These are phyloP conservation scores for Tolypocladium ophioglossoides DNA, from an alignment of 2,329 filamentous ascomycete genomes.

Conservation along the genomic window DNA sequence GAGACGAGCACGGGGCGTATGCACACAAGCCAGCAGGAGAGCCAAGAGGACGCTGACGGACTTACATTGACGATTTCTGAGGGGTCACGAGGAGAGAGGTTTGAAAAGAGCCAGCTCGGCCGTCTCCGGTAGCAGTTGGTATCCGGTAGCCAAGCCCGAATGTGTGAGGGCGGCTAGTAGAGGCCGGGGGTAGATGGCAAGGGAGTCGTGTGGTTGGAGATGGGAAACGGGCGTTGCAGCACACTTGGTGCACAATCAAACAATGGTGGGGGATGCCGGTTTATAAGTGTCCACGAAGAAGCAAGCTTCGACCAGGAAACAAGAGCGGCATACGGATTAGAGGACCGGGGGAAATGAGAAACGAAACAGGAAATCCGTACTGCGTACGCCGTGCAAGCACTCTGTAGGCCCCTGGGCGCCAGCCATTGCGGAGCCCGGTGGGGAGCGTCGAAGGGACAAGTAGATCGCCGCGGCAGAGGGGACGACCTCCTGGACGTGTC, in stretches of 20 bases:
- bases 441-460: not conserved
- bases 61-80: not conserved
- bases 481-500: not conserved
- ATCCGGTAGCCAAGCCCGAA: not conserved
- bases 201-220: not conserved
- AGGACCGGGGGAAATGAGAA: not conserved
- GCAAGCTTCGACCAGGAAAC: not conserved
- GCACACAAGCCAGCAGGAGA: not conserved
- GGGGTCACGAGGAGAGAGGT: not conserved
- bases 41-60: not conserved
- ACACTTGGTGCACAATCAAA: not conserved
- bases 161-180: not conserved
- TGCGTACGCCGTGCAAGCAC: no score
- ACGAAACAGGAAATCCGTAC: not conserved
- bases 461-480: not conserved
- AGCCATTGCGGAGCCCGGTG: constrained; percentile 1
- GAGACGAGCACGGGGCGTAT: not conserved
- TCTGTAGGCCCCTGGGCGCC: no score
- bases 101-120: not conserved
- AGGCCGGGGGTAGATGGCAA: no score
- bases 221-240: not conserved
- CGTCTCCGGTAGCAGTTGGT: not conserved
- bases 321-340: not conserved
- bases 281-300: not conserved
- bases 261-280: not conserved